These are phyloP conservation scores for Lepidium africanum DNA, from an alignment of 345 rosid species.

Conservation along the genomic window DNA sequence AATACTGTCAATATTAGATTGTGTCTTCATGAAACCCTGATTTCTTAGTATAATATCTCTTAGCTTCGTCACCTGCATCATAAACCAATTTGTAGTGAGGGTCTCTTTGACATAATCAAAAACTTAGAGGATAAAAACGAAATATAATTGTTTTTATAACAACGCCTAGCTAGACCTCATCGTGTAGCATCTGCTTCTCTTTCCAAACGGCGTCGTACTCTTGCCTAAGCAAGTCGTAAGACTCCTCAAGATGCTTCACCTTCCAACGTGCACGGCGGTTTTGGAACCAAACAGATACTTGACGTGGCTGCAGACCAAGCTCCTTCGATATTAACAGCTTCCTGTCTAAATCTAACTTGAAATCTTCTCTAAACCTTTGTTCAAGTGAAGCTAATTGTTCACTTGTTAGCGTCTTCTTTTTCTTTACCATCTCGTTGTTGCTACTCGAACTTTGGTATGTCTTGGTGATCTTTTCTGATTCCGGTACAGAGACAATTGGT, in stretches of 20 bases:
- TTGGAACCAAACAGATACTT: conserved; percentile 76
- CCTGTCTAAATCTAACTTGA: conserved; percentile 63
- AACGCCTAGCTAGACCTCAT: conserved; percentile 35
- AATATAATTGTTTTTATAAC: too few relatives aligned
- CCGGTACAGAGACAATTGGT: conserved; percentile 23
- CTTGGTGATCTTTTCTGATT: not conserved
- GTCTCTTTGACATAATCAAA: not conserved
- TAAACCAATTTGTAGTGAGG: not conserved
- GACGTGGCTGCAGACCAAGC: conserved; percentile 70
- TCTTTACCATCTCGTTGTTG: conserved; percentile 28
- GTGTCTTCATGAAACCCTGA: not conserved
- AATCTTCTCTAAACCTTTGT: conserved; percentile 64
- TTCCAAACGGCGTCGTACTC: conserved; percentile 45
- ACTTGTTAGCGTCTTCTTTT: conserved; percentile 48
- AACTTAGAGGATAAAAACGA: too few relatives aligned
- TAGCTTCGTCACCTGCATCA: conserved; percentile 5
- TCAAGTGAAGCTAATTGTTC: conserved; percentile 58
- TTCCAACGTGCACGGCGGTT: conserved; percentile 71
- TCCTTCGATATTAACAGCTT: conserved; percentile 63
- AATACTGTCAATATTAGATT: not conserved
- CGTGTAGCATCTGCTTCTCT: conserved; percentile 62
- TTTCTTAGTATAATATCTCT: not conserved
- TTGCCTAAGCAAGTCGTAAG: conserved; percentile 51
- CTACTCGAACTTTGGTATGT: not conserved
- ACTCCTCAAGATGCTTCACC: conserved; percentile 9